Evolutionary conservation across 1,284 basidiomycete genomes (phyloP), one percentile per base, ranked within the genome.

Genomic region (Schizophyllum commune): DNA sequence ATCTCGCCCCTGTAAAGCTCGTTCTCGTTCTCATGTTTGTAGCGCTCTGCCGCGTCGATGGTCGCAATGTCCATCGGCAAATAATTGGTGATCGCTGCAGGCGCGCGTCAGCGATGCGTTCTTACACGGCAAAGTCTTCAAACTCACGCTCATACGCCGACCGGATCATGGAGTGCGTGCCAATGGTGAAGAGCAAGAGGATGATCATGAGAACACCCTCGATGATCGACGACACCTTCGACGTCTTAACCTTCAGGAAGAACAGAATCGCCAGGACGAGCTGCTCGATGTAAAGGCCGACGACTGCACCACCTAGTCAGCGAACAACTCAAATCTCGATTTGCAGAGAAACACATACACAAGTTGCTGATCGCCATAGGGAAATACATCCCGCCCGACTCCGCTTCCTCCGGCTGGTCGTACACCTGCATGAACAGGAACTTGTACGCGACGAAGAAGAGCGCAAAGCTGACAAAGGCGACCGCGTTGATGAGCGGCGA

Each of bases 401-500:
- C 80, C 33, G 66, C 63, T 62, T 80, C 76, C 54, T 78, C 77
- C 2, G 76, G 76, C 67, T 80, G 78, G 71, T 92, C 87, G 68
- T 86, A 82, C 54, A 82, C 79, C 74, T 84, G 85, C 0, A 74
- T 75, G 11, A 81, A 70, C 57, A 82, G 72, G 69, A 85, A 88
- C 73, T 89, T 89, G 80, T 82, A 88, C 1, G 83, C 79, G 19
- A 86, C 70, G 73, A 83, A 90, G 66, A 84, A 84, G 69, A 89
- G 77, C 20, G 76, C 67, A 72, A 86, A 90, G 56, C 77, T 74
- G 52, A 84, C 72, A 5, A 83, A 73, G 1, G 87, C 86, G 55
- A 92, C 81, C 5, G 88, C 80, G 70, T 87, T 89, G 69, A 91
- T 83, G 61, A 93, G 74, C 4, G 90, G 90, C 0, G 85, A 84